A percentile compares a stretch with the other conserved stretches of the same genome.
These are phyloP conservation scores for Monilinia fructigena DNA, from an alignment of 2,329 filamentous ascomycete genomes.

Conservation along the genomic window DNA sequence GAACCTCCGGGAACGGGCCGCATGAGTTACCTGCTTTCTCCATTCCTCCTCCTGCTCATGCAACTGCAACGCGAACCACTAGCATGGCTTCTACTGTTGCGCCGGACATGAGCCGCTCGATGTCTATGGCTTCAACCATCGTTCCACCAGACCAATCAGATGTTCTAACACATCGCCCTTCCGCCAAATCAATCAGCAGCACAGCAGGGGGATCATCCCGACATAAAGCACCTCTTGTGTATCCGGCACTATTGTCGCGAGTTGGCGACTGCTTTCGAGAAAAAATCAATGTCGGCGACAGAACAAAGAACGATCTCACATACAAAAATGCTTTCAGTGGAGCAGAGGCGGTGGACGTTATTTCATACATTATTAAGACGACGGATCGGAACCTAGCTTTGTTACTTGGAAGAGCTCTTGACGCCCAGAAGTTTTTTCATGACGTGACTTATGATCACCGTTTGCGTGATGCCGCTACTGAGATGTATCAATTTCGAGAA, in stretches of 20 bases:
- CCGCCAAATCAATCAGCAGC: conserved; percentile 45
- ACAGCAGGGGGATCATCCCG: conserved; percentile 32
- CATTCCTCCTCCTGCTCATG: conserved; percentile 40
- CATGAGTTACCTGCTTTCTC: conserved; percentile 36
- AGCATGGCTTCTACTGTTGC: conserved; percentile 53
- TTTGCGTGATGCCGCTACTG: conserved; percentile 85
- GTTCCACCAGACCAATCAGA: conserved; percentile 58
- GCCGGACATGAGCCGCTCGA: conserved; percentile 60
- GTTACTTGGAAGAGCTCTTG: conserved; percentile 83
- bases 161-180: conserved; percentile 53
- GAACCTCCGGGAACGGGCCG: conserved; percentile 42
- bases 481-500: conserved; percentile 97
- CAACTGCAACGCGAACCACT: conserved; percentile 56
- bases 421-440: conserved; percentile 98
- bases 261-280: conserved; percentile 92
- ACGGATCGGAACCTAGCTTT: conserved; percentile 93
- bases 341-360: conserved; percentile 90
- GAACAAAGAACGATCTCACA: conserved; percentile 92
- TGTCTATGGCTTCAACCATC: conserved; percentile 91
- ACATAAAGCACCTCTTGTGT: conserved; percentile 74
- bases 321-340: conserved; percentile 98
- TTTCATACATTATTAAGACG: conserved; percentile 95
- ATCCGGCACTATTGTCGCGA: conserved; percentile 88
- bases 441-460: conserved; percentile 98
- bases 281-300: conserved; percentile 79